Evolutionary conservation across 495 filamentous ascomycete species (phyloP).

Genomic region (Friedmanniomyces endolithicus): DNA sequence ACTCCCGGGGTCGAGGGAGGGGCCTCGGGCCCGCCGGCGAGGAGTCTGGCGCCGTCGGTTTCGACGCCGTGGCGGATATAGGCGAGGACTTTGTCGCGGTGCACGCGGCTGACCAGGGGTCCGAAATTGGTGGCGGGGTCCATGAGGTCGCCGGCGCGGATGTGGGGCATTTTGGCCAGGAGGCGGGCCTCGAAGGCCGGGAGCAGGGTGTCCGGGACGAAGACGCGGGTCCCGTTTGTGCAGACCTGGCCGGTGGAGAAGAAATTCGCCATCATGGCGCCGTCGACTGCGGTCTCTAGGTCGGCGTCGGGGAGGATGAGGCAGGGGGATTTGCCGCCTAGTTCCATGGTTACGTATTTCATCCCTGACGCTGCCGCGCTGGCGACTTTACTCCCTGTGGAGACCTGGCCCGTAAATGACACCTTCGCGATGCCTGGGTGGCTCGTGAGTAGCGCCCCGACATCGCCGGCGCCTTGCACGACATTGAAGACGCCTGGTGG

Average conservation of each 20-base stretch:
- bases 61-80: slow-evolving; percentile 63
- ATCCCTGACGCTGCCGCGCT: slow-evolving; percentile 55
- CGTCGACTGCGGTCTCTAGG: slow-evolving; percentile 61
- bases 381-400: slow-evolving; percentile 64
- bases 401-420: slow-evolving; percentile 71
- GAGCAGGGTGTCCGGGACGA: slow-evolving; percentile 53
- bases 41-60: slow-evolving; percentile 52
- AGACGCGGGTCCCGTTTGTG: slow-evolving; percentile 73
- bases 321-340: slow-evolving; percentile 68
- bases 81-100: slow-evolving; percentile 54
- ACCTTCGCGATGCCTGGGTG: slow-evolving; percentile 66
- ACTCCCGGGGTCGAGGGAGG: slow-evolving; percentile 34
- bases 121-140: slow-evolving; percentile 63
- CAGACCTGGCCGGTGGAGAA: slow-evolving; percentile 74
- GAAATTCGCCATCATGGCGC: slow-evolving; percentile 83
- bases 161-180: slow-evolving; percentile 52
- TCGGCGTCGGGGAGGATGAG: slow-evolving; percentile 60
- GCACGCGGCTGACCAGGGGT: slow-evolving; percentile 54
- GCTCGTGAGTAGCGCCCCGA: slow-evolving; percentile 54
- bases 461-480: slow-evolving; percentile 58
- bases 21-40: slow-evolving; percentile 53
- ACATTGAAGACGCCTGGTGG: slow-evolving; percentile 74
- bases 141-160: slow-evolving; percentile 56
- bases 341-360: slow-evolving; percentile 79
- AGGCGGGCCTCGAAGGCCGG: slow-evolving; percentile 48